Evolutionary conservation across 495 filamentous ascomycete species (phyloP), one percentile per base, ranked within the genome.

Genomic region (Tuber microsphaerosporum): DNA sequence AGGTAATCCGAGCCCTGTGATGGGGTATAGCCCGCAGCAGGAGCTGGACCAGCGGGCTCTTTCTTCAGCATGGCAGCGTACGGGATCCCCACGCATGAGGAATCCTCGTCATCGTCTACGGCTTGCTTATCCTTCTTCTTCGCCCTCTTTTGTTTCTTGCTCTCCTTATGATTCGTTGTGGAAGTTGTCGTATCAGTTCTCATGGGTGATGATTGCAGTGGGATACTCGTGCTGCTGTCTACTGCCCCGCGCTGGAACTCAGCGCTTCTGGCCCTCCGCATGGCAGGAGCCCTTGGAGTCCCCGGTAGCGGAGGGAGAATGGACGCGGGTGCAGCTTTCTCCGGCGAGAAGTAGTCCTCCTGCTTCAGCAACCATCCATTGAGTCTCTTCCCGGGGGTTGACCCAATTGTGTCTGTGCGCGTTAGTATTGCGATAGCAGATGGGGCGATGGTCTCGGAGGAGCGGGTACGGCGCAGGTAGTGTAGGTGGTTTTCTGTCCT

Each of bases 31-130:
- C n/a, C n/a, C 14, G 51, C 10, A 31, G n/a, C 9, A n/a, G 51
- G 51, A 26, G 51, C 10, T 65, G n/a, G 51, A 44, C 69, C 41
- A 39, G 44, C 17, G 31, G 14, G 8, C 44, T 77, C 42, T 45
- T 75, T 71, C 46, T 37, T 34, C 34, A 77, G 22, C 73, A 75
- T 77, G 41, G 69, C 72, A 41, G 75, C 45, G 48, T 77, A 71
- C n/a, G 72, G 72, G 45, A 77, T 77, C 46, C 74, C 75, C 46
- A 77, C 68, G 39, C 69, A 77, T 44, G 48, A 61, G 39, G 75
- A 74, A 70, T 71, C 74, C 8, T 61, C 39, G 39, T 71, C 69
- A 10, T 41, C 26, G 34, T 37, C 72, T 45, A 17, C 56, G 31
- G 26, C 31, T 48, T 46, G 76, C 26, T 31, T 43, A 51, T 46